Evolutionary conservation across 73 alveolate species (phyloP), one percentile per base, ranked within the genome.

Genomic region (Paramecium octaurelia): DNA sequence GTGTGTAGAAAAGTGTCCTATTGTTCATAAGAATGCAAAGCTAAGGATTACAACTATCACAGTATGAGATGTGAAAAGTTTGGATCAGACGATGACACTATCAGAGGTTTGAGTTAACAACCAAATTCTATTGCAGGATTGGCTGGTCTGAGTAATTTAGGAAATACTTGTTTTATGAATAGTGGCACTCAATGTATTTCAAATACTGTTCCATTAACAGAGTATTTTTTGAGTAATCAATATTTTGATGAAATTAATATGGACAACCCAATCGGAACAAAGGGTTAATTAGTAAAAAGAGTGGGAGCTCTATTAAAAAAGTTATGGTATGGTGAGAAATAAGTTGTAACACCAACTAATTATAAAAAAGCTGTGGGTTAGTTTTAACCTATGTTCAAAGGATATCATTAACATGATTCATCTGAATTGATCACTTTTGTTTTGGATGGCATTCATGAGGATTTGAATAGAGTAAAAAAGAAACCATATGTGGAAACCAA

Each of bases 121-220:
- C 54, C 57, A 1, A 36, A 71, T 35, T 89, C 94, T 14, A 50
- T 44, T 14, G 46, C 48, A 60, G 99, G 99, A 6, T 85, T 94
- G 46, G 96, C 95, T n/a, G 99, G 99, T 1, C 92, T 98, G 24
- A 60, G 89, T 58, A 98, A 98, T 95, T 93, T 98, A 83, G 99
- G 99, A 86, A 99, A 99, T 93, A 98, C 99, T 18, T 99, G 99
- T 94, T 99, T 95, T 95, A 96, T 99, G 98, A 99, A 98, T 88
- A 96, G 99, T 87, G 99, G 99, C 5, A 64, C 97, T 1, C 98
- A 98, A 93, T 97, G 99, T 80, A 73, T 98, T 85, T 93, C 98
- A 27, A 96, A 97, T 64, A 94, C 98, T 16, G 92, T 88, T 68
- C 97, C 97, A 54, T 91, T 98, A 36, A 97, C 99, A 27, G 96